These are phyloP conservation scores for Amanita pallidorosea DNA, from an alignment of 768 basidiomycete species.

Conservation along the genomic window DNA sequence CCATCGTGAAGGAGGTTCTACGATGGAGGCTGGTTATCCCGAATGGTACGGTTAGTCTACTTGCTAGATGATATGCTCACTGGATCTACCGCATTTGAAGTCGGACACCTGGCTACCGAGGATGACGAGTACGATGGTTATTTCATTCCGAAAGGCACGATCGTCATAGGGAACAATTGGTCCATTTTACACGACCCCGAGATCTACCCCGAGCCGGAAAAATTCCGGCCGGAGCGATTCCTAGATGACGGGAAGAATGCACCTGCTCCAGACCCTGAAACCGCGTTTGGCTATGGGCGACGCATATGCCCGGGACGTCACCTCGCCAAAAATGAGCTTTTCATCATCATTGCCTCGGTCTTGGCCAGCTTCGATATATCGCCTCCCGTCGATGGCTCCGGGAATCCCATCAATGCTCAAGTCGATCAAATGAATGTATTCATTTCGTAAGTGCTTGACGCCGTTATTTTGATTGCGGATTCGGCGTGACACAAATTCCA, in stretches of 20 bases:
- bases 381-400: constrained; percentile 20
- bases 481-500: neutral
- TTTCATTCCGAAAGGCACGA: constrained; percentile 10
- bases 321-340: constrained; percentile 18
- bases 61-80: neutral
- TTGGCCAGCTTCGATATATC: constrained; percentile 18
- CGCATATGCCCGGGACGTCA: constrained; percentile 25
- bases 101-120: constrained; percentile 3
- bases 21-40: neutral
- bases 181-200: constrained; percentile 17
- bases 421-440: neutral
- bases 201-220: constrained; percentile 13
- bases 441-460: neutral
- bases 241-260: neutral
- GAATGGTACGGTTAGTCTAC: neutral
- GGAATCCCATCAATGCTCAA: constrained; percentile 10
- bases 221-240: constrained; percentile 18
- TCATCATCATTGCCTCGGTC: constrained; percentile 18
- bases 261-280: neutral
- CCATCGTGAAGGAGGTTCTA: neutral
- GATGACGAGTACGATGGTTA: constrained; percentile 8
- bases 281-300: neutral
- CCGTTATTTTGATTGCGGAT: too few species aligned
- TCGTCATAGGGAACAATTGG: constrained; percentile 5
- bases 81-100: neutral